Conservation (phyloP, 345 rosid genomes). For the Sonneratia caseolaris region DNA sequence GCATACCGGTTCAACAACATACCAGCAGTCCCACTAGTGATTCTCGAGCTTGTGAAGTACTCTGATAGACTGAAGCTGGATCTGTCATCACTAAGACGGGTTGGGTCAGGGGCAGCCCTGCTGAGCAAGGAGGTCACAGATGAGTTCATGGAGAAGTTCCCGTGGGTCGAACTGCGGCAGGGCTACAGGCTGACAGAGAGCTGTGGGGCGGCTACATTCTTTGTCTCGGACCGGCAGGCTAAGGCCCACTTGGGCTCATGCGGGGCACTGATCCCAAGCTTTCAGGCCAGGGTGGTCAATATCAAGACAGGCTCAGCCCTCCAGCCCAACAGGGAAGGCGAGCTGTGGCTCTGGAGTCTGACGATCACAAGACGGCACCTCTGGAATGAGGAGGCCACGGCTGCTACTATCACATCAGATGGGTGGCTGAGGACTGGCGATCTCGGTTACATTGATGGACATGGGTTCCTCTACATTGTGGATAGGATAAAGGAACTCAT, state of each 20-base stretch:
- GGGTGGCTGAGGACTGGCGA: slow-evolving; percentile 67
- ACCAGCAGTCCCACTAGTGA: slow-evolving; percentile 53
- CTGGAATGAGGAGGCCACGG: slow-evolving; percentile 39
- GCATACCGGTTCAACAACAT: slow-evolving; percentile 39
- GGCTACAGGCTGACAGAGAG: slow-evolving; percentile 60
- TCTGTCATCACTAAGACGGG: slow-evolving; percentile 30
- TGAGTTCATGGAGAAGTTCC: slow-evolving; percentile 36
- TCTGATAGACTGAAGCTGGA: slow-evolving; percentile 14
- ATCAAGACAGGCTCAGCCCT: slow-evolving; percentile 26
- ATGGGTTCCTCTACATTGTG: slow-evolving; percentile 42
- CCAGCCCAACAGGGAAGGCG: slow-evolving; percentile 34
- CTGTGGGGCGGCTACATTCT: slow-evolving; percentile 31
- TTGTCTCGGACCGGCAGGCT: slow-evolving; percentile 16
- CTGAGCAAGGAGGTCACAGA: slow-evolving; percentile 40
- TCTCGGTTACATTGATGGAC: slow-evolving; percentile 44
- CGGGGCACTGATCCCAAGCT: slow-evolving; percentile 33
- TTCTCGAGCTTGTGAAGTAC: slow-evolving; percentile 36
- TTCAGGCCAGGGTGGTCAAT: slow-evolving; percentile 38
- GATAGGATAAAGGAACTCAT: slow-evolving; percentile 66
- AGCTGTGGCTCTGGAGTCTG: slow-evolving; percentile 45
- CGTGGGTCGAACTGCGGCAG: slow-evolving; percentile 51
- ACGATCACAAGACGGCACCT: slow-evolving; percentile 44
- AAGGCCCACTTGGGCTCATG: slow-evolving; percentile 31
- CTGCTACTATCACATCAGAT: slow-evolving; percentile 27
- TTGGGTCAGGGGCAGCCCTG: slow-evolving; percentile 55